Conservation (phyloP, 2,329 filamentous ascomycete species). For the Eutypella sp. region DNA sequence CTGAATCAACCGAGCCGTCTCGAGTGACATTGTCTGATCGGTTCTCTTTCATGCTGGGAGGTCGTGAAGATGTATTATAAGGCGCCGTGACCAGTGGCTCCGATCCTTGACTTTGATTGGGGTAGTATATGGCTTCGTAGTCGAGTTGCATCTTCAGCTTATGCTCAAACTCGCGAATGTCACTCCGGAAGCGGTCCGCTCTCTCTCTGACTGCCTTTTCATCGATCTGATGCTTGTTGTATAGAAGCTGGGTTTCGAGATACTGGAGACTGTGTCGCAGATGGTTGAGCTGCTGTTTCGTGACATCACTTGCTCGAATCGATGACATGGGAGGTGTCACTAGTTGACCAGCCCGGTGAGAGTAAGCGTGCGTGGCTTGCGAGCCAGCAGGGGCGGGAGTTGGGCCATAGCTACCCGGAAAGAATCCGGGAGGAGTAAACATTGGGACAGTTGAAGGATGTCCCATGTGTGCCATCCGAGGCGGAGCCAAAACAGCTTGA, state of each 20-base stretch:
- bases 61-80: slow-evolving; percentile 20
- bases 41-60: slow-evolving; percentile 20
- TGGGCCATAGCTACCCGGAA: slow-evolving; percentile 6
- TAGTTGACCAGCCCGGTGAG: slow-evolving; percentile 11
- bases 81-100: slow-evolving; percentile 19
- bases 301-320: slow-evolving; percentile 57
- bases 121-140: slow-evolving; percentile 40
- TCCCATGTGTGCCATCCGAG: slow-evolving; percentile 11
- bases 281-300: slow-evolving; percentile 50
- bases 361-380: slow-evolving; percentile 4
- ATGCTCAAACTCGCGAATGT: slow-evolving; percentile 46
- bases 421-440: slow-evolving; percentile 9
- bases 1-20: slow-evolving; percentile 15
- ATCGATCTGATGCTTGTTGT: slow-evolving; percentile 60
- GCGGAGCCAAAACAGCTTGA: slow-evolving; percentile 9
- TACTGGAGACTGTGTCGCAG: slow-evolving; percentile 50
- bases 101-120: slow-evolving; percentile 20
- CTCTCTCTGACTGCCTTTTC: slow-evolving; percentile 45
- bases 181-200: slow-evolving; percentile 35
- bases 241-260: slow-evolving; percentile 53
- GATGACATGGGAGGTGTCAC: slow-evolving; percentile 48
- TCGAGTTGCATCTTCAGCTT: slow-evolving; percentile 44
- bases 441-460: slow-evolving; percentile 10
- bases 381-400: slow-evolving; percentile 1
- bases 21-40: slow-evolving; percentile 15